Evolutionary conservation across 352 stramenopile species (phyloP), one percentile per base, ranked within the genome.

Genomic region (Phytophthora tentaculata): DNA sequence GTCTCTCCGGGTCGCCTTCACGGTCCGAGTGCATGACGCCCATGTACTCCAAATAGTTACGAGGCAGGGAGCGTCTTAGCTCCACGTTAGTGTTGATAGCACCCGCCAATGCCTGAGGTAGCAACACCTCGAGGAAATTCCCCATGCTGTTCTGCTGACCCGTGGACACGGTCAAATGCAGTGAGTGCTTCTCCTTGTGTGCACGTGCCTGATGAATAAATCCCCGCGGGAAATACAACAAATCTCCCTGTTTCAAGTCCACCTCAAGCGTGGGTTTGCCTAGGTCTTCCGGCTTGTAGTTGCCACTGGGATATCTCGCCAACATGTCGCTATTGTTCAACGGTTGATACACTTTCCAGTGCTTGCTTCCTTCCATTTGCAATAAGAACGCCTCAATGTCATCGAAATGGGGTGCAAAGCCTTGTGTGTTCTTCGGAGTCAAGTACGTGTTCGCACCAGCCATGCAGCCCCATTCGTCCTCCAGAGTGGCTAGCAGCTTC

Each of bases 381-480:
- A 99, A 64, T 64, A 98, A 81, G 70, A 99, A 99, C 0, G 95
- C 96, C 70, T 99, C 96, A 66, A 99, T 98, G 66, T 99, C 95
- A 61, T 99, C 97, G 58, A 98, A 99, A 76, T 99, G 97, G 5
- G 97, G 96, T n/a, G 96, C 95, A 81, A 99, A 99, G 13, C 97
- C 97, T 80, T 98, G 96, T 13, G 92, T 97, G 47, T 83, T 81
- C 37, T 89, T 77, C 13, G 95, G 94, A 9, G 97, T 99, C 32
- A 98, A 75, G 74, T 99, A 99, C 14, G 90, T 90, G 75, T 99
- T 99, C 23, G 90, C 84, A 59, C 96, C 96, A 12, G 97, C 92
- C 90, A 98, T 98, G 59, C 91, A 98, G 53, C 91, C 90, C 67
- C 94, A 98, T 77, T 98, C 91, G 47, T 83, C 80, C 76, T 99